These are phyloP conservation scores for Penicillium sp. DNA, from an alignment of 2,329 filamentous ascomycete genomes.

Conservation along the genomic window DNA sequence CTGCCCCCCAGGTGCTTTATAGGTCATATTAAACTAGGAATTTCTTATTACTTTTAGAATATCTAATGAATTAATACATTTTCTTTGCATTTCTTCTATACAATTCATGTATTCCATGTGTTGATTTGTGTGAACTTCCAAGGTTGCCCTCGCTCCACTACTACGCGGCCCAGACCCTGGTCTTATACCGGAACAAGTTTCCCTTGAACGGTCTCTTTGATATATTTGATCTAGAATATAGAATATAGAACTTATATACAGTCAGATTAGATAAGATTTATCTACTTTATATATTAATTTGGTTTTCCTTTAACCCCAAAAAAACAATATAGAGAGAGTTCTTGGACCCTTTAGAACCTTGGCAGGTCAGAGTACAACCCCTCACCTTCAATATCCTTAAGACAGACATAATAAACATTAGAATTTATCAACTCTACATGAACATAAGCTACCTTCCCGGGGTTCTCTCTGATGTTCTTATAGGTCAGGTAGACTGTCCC, in stretches of 20 bases:
- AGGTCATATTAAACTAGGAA: neutral
- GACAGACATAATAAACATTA: neutral
- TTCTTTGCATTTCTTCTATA: neutral
- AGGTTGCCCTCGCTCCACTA: slow-evolving; percentile 5
- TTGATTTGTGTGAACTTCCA: neutral
- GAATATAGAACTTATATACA: neutral
- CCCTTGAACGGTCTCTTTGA: neutral
- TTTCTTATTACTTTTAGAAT: neutral
- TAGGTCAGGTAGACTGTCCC: neutral
- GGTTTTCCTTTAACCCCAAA: neutral
- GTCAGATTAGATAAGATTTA: neutral
- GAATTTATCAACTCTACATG: neutral
- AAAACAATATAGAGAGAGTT: neutral
- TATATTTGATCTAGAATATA: neutral
- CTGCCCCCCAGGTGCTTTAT: no score
- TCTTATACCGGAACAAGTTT: slow-evolving; percentile 3
- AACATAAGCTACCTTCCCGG: neutral
- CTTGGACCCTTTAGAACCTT: neutral
- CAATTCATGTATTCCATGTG: neutral
- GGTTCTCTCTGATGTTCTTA: neutral
- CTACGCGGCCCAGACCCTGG: slow-evolving; percentile 11
- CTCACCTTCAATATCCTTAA: neutral
- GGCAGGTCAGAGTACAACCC: slow-evolving; percentile 1
- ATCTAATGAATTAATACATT: neutral
- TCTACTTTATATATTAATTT: neutral